Conservation (phyloP, 2,329 filamentous ascomycete genomes). For the Xylariaceae sp. region DNA sequence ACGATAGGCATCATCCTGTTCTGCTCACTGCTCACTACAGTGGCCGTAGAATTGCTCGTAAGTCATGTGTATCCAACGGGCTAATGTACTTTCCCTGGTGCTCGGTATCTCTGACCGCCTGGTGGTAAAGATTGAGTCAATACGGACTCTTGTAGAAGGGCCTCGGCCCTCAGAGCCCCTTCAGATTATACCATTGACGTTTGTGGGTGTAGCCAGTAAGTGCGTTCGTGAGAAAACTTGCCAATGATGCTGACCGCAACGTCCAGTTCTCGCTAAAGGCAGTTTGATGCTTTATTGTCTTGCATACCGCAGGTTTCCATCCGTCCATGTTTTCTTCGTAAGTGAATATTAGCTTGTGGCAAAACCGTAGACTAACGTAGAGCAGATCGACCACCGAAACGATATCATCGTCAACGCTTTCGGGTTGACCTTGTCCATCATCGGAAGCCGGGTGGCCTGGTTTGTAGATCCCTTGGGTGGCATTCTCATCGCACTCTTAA, state of each 20-base stretch:
- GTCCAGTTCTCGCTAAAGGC: conserved; percentile 56
- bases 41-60: conserved; percentile 67
- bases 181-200: conserved; percentile 61
- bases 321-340: conserved; percentile 62
- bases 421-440: conserved; percentile 61
- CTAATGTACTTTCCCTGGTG: conserved; percentile 8
- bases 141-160: conserved; percentile 56
- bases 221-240: conserved; percentile 16
- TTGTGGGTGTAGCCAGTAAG: conserved; percentile 61
- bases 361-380: conserved; percentile 18
- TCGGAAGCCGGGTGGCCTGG: conserved; percentile 61
- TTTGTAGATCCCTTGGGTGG: conserved; percentile 68
- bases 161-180: conserved; percentile 51
- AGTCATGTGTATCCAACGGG: conserved; percentile 33
- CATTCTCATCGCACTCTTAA: conserved; percentile 65
- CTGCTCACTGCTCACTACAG: conserved; percentile 70
- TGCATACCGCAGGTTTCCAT: conserved; percentile 58
- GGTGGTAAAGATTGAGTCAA: conserved; percentile 57
- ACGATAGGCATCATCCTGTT: conserved; percentile 71
- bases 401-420: conserved; percentile 63
- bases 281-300: conserved; percentile 62
- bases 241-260: conserved; percentile 24
- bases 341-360: conserved; percentile 20
- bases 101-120: conserved; percentile 31
- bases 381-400: conserved; percentile 60